Evolutionary conservation across 2,329 filamentous ascomycete genomes (phyloP).

Genomic region (Colletotrichum sp.): DNA sequence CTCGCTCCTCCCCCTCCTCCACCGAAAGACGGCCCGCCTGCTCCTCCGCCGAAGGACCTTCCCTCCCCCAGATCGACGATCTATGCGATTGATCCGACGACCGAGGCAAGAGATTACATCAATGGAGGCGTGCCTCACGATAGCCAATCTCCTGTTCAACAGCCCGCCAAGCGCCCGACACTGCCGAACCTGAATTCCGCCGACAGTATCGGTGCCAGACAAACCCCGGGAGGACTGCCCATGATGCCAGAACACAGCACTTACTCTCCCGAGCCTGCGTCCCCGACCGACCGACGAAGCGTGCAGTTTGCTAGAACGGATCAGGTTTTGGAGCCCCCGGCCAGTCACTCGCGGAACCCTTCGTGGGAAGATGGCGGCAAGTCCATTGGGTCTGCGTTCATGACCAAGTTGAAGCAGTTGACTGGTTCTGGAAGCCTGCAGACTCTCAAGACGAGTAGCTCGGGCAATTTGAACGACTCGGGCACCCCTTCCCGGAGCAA

Average conservation of each 20-base stretch:
- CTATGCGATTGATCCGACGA: conserved; percentile 24
- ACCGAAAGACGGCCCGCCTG: conserved; percentile 15
- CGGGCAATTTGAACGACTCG: conserved; percentile 35
- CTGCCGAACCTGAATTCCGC: conserved; percentile 21
- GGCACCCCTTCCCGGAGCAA: conserved; percentile 45
- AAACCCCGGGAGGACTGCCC: neutral
- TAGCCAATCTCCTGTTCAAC: conserved; percentile 28
- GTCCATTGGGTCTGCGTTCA: conserved; percentile 69
- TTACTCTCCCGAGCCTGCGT: conserved; percentile 29
- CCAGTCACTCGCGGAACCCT: conserved; percentile 62
- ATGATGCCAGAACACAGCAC: conserved; percentile 23
- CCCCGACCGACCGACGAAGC: conserved; percentile 59
- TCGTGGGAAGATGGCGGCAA: conserved; percentile 72
- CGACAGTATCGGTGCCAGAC: neutral
- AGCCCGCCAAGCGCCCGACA: neutral
- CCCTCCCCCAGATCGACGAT: conserved; percentile 6
- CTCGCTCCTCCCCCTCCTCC: conserved; percentile 10
- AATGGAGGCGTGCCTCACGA: conserved; percentile 40
- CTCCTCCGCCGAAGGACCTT: conserved; percentile 14
- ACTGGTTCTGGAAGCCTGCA: conserved; percentile 59
- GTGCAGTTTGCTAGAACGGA: conserved; percentile 76
- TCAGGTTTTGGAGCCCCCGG: conserved; percentile 50
- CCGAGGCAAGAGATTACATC: conserved; percentile 40
- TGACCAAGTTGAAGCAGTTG: conserved; percentile 80
- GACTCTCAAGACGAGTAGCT: conserved; percentile 44